These are phyloP conservation scores for Clavaria fumosa DNA, from an alignment of 768 basidiomycete species.

Conservation along the genomic window DNA sequence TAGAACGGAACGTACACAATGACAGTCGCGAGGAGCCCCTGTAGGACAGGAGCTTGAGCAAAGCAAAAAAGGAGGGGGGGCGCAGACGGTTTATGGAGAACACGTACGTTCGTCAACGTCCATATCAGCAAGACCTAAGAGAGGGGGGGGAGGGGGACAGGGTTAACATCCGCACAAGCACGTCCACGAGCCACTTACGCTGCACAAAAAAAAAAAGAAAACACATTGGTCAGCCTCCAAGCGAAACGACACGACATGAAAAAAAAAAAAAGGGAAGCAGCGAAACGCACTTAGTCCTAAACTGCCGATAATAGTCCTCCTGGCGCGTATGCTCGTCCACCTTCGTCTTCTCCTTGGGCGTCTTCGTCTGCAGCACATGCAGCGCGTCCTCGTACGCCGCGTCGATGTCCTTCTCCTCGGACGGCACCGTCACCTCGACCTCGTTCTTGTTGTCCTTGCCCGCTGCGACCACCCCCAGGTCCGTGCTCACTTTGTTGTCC, in stretches of 20 bases:
- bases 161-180: slow-evolving; percentile 14
- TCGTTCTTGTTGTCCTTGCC: slow-evolving; percentile 59
- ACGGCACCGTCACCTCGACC: slow-evolving; percentile 77
- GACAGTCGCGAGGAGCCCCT: slow-evolving; percentile 59
- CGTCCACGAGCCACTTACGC: slow-evolving; percentile 15
- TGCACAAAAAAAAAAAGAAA: slow-evolving; percentile 9
- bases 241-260: slow-evolving; percentile 2
- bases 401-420: slow-evolving; percentile 79
- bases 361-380: slow-evolving; percentile 60
- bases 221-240: slow-evolving; percentile 6
- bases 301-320: slow-evolving; percentile 79
- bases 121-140: slow-evolving; percentile 66
- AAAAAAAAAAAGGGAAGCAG: no score
- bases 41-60: slow-evolving; percentile 5
- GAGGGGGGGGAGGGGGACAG: no score
- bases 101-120: slow-evolving; percentile 68
- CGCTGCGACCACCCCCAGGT: slow-evolving; percentile 68
- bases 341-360: slow-evolving; percentile 54
- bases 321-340: slow-evolving; percentile 47
- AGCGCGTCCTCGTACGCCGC: slow-evolving; percentile 86
- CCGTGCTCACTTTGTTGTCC: slow-evolving; percentile 71
- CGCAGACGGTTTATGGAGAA: not conserved
- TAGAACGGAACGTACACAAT: slow-evolving; percentile 39
- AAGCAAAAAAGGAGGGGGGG: slow-evolving; percentile 6
- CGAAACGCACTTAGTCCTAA: slow-evolving; percentile 86